Base-by-base conservation (phyloP, 352 stramenopile genomes). In the Plasmopara viticola region DNA sequence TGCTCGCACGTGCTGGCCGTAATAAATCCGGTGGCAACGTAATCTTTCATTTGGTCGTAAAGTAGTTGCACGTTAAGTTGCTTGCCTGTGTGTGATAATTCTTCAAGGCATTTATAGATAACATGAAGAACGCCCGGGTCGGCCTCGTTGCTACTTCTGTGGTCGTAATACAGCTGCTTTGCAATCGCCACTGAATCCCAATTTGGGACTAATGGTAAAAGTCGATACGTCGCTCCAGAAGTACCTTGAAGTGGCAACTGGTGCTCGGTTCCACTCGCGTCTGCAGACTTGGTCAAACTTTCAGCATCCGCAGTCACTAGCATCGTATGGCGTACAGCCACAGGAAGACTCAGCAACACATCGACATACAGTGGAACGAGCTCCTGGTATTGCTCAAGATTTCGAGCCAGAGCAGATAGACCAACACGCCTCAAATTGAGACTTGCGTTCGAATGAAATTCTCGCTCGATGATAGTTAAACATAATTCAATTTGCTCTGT, bases 91-190 rank as follows among this genome's bases (percentile, higher is more conserved):
- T 35, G 30, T 29, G 56, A 45, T 40, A 89, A 65, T 35, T 86
- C 66, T 48, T 68, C 56, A 29, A 89, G 76, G 56, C 78, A 90
- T 41, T 64, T 66, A 8, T 68, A 62, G 29, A 90, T 56, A 14
- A 89, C 72, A 1, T 73, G 20, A 14, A 89, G 47, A 25, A 60
- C 59, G 29, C 84, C 67, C 1, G 64, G 31, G 30, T 83, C 60
- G 15, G 58, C 70, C 28, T 53, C 47, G 10, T 51, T 62, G 13
- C 62, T 60, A 6, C 15, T 59, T 42, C 80, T 79, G 43, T 66
- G 58, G 55, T 90, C 75, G 51, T 89, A 87, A 44, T 74, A 88
- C 43, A 90, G 58, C 53, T 90, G 79, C 44, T 93, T 93, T 41
- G 72, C 74, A 45, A 90, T 62, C 4, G 75, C 75, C 0, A 77